Evolutionary conservation across 2,329 filamentous ascomycete species (phyloP), one percentile per base, ranked within the genome.

Genomic region (Metarhizium guizhouense): DNA sequence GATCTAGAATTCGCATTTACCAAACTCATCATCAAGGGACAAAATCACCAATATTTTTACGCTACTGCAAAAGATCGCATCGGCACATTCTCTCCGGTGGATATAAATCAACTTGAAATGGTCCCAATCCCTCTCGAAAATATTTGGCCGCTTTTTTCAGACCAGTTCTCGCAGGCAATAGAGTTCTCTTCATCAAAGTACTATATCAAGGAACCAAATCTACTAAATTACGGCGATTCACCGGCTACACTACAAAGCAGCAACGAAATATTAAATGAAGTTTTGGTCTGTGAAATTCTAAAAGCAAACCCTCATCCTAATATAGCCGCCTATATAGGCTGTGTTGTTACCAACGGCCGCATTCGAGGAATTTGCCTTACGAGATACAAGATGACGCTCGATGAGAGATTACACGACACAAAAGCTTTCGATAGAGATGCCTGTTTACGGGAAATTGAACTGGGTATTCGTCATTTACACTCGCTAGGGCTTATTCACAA

Each of bases 401-500:
- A n/a, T 8, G 20, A 47, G 20, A 47, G 43, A 47, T 29, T 47
- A 25, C 43, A n/a, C 1, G 6, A 20, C 6, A 25, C 7, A 6
- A 47, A 47, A 47, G 43, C 32, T 43, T 25, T 38, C 13, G 30
- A 60, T 56, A 29, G 36, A 52, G 54, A 25, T 51, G 29, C 47
- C 25, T 7, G 53, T 55, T 47, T 60, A 56, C 34, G 43, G 52
- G 59, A 58, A 16, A 52, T 63, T 25, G 56, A 59, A 49, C 51
- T 30, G 14, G 69, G 64, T 25, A 59, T 72, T 7, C 57, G 60
- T 54, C 67, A 72, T 59, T 58, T 72, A 18, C 69, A 72, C 58
- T 63, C 60, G 2, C 60, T 72, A 1, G 69, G 67, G 0, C 52
- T 65, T 38, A 63, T 69, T 10, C 69, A 72, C 57, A 73, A 72